phyloP scores from a whole-genome alignment of 2,329 filamentous ascomycete genomes.

The Drechslerella coelobrocha region DNA sequence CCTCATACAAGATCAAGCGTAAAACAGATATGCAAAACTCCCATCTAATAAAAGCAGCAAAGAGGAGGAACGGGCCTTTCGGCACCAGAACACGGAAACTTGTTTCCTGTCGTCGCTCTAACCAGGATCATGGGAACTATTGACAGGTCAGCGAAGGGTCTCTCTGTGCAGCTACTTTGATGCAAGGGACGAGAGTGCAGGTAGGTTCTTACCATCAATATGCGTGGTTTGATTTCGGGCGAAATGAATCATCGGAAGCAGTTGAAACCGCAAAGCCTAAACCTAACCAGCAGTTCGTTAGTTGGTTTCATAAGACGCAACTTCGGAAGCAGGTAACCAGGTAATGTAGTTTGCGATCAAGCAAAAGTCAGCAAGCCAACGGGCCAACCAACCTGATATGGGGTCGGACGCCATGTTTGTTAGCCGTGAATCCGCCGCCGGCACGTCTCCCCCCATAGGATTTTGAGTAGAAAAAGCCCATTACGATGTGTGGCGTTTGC shows the following conservation, averaged over 20 bases:
- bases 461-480: slow-evolving; percentile 53
- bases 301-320: not conserved
- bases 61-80: too few relatives aligned
- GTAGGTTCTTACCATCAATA: too few relatives aligned
- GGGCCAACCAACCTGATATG: slow-evolving; percentile 39
- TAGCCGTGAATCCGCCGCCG: slow-evolving; percentile 53
- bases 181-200: too few relatives aligned
- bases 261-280: slow-evolving; percentile 54
- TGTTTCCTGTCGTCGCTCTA: too few relatives aligned
- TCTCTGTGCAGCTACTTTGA: too few relatives aligned
- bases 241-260: slow-evolving; percentile 52
- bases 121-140: too few relatives aligned
- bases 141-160: too few relatives aligned
- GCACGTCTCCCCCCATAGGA: slow-evolving; percentile 52
- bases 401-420: slow-evolving; percentile 52
- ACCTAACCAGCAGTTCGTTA: slow-evolving; percentile 22
- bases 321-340: not conserved
- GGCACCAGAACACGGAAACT: too few relatives aligned
- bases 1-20: too few relatives aligned
- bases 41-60: too few relatives aligned
- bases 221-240: not conserved
- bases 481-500: slow-evolving; percentile 20
- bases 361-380: not conserved
- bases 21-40: too few relatives aligned
- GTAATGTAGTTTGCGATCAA: slow-evolving; percentile 1